Conservation (phyloP, 345 rosid species). For the Brassica rapa region DNA sequence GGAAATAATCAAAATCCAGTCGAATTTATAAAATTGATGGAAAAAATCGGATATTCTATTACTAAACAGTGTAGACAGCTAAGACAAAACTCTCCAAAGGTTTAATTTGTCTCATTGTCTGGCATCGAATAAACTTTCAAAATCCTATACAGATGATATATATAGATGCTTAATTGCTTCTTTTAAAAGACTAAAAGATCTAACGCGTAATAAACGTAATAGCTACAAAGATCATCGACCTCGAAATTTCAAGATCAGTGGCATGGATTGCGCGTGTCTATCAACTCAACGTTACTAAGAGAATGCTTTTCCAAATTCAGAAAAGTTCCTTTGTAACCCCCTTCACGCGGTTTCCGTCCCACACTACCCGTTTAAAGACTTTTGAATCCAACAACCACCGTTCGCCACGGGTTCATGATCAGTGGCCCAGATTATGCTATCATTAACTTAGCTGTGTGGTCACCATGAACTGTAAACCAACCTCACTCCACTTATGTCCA, state of each 20-base stretch:
- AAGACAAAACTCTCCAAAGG: not conserved
- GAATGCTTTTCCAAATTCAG: not conserved
- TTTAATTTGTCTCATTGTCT: not conserved
- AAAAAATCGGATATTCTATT: not conserved
- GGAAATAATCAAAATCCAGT: not conserved
- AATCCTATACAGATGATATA: not conserved
- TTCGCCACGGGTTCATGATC: constrained; percentile 23
- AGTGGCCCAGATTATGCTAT: constrained; percentile 21
- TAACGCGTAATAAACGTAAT: not conserved
- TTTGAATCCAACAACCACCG: not conserved
- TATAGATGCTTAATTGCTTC: not conserved
- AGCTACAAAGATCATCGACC: not conserved
- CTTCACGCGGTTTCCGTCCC: constrained; percentile 36
- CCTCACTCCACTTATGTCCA: constrained; percentile 32
- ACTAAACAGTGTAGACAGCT: not conserved
- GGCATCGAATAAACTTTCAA: not conserved
- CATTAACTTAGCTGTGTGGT: constrained; percentile 38
- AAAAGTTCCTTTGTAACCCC: constrained; percentile 8
- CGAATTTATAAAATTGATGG: not conserved
- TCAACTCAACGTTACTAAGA: constrained; percentile 25
- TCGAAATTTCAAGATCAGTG: not conserved
- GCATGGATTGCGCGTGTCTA: constrained; percentile 40
- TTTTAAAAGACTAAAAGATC: not conserved
- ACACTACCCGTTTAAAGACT: constrained; percentile 18
- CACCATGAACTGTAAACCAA: constrained; percentile 29